Conservation (phyloP, 495 filamentous ascomycete genomes). For the Hypomontagnella monticulosa region DNA sequence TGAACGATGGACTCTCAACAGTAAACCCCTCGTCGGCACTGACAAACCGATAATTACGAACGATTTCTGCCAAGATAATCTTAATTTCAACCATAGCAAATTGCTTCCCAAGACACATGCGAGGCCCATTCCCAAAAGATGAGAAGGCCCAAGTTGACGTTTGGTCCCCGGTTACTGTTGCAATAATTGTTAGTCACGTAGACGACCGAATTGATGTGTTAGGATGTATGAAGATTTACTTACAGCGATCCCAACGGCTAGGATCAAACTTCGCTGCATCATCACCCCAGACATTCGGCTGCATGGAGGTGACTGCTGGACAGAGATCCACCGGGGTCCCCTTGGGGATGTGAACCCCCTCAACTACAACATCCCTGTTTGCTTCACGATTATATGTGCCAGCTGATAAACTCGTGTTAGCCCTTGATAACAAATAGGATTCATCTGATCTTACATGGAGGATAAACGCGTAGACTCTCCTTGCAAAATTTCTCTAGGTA, state of each 20-base stretch:
- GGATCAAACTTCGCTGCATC: conserved; percentile 40
- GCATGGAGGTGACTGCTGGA: conserved; percentile 34
- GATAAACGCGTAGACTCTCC: conserved; percentile 37
- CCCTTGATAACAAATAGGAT: too few relatives aligned
- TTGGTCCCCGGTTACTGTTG: conserved; percentile 13
- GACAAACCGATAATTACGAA: conserved; percentile 33
- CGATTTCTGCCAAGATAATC: conserved; percentile 25
- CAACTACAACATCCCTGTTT: conserved; percentile 34
- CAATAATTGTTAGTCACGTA: background rate
- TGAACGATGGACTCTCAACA: conserved; percentile 29
- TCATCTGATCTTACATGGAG: conserved; percentile 10
- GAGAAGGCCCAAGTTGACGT: conserved; percentile 29
- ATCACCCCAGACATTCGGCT: conserved; percentile 41
- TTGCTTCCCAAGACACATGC: conserved; percentile 33
- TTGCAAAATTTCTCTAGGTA: conserved; percentile 45
- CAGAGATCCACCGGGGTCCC: conserved; percentile 38
- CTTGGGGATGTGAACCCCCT: conserved; percentile 40
- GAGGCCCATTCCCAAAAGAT: conserved; percentile 32
- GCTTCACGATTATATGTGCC: conserved; percentile 28
- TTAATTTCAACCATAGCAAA: conserved; percentile 39
- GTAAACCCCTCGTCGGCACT: conserved; percentile 8
- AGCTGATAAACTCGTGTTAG: conserved; percentile 1
- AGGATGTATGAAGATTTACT: background rate
- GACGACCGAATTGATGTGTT: too few relatives aligned
- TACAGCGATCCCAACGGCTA: conserved; percentile 43